These are phyloP conservation scores for Takashimella koratensis DNA, from an alignment of 1,284 basidiomycete genomes.

Conservation along the genomic window DNA sequence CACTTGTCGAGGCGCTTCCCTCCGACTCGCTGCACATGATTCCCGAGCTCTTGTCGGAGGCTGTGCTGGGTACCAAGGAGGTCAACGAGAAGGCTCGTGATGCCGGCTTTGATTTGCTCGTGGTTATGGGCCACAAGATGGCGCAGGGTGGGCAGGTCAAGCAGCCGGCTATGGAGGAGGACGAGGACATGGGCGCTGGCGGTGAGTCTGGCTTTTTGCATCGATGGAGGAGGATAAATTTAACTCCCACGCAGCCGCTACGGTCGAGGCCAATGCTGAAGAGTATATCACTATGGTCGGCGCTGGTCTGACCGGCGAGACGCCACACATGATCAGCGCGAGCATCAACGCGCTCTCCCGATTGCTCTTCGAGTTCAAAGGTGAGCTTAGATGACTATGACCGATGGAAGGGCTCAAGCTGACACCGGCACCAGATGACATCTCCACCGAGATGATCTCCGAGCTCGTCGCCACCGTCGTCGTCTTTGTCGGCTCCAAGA, in stretches of 20 bases:
- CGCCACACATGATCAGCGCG: slow-evolving; percentile 97
- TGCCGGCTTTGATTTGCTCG: slow-evolving; percentile 85
- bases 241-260: slow-evolving; percentile 9
- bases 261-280: slow-evolving; percentile 73
- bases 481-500: slow-evolving; percentile 86
- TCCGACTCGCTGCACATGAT: slow-evolving; percentile 74
- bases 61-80: slow-evolving; percentile 96
- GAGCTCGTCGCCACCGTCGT: slow-evolving; percentile 84
- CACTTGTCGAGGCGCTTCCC: slow-evolving; percentile 70
- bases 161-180: slow-evolving; percentile 67
- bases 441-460: slow-evolving; percentile 70
- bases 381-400: slow-evolving; percentile 49
- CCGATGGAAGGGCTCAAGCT: not conserved
- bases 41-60: slow-evolving; percentile 87
- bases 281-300: slow-evolving; percentile 98
- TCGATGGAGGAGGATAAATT: not conserved
- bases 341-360: slow-evolving; percentile 91
- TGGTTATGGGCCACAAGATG: slow-evolving; percentile 94
- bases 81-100: slow-evolving; percentile 87
- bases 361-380: slow-evolving; percentile 93
- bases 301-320: slow-evolving; percentile 87
- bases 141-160: slow-evolving; percentile 77
- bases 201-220: slow-evolving; percentile 47
- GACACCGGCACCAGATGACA: slow-evolving; percentile 55
- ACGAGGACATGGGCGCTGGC: slow-evolving; percentile 59